These are phyloP conservation scores for Pseudocercospora pini-densiflorae DNA, from an alignment of 2,329 filamentous ascomycete genomes.

Conservation along the genomic window DNA sequence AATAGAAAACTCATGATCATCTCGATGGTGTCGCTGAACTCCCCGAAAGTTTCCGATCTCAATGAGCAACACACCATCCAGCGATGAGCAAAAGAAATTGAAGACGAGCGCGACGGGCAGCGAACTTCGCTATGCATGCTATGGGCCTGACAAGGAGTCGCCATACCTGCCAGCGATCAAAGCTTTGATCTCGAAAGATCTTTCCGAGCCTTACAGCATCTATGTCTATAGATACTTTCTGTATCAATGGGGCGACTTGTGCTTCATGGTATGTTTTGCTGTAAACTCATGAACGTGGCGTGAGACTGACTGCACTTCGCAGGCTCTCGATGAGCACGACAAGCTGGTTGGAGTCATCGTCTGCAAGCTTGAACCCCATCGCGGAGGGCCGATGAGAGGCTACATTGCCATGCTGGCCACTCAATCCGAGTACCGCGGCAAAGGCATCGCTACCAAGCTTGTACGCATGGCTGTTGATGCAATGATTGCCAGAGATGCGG, in stretches of 20 bases:
- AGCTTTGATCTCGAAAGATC: constrained; percentile 89
- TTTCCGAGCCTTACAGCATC: constrained; percentile 98
- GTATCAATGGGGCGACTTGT: constrained; percentile 97
- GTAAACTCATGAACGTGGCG: not conserved
- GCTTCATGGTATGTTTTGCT: constrained; percentile 73
- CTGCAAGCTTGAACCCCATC: constrained; percentile 90
- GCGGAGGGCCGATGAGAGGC: constrained; percentile 82
- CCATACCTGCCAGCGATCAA: constrained; percentile 83
- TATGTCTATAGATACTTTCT: constrained; percentile 99
- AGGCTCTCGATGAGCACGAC: constrained; percentile 58
- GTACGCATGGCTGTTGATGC: constrained; percentile 90
- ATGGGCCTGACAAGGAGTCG: constrained; percentile 63
- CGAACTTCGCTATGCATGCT: constrained; percentile 59
- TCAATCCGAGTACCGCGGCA: constrained; percentile 74
- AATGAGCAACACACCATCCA: constrained; percentile 16
- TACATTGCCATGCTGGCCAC: constrained; percentile 99
- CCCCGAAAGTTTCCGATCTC: not conserved
- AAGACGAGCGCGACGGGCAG: constrained; percentile 1
- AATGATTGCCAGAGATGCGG: constrained; percentile 82
- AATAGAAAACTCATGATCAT: not conserved
- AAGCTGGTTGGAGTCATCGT: constrained; percentile 88
- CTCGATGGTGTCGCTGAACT: not conserved
- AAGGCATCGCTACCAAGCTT: constrained; percentile 82
- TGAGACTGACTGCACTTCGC: constrained; percentile 35
- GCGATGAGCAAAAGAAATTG: constrained; percentile 13